Base-by-base conservation (phyloP, 1,284 basidiomycete species). In the Apiotrichum siamense region DNA sequence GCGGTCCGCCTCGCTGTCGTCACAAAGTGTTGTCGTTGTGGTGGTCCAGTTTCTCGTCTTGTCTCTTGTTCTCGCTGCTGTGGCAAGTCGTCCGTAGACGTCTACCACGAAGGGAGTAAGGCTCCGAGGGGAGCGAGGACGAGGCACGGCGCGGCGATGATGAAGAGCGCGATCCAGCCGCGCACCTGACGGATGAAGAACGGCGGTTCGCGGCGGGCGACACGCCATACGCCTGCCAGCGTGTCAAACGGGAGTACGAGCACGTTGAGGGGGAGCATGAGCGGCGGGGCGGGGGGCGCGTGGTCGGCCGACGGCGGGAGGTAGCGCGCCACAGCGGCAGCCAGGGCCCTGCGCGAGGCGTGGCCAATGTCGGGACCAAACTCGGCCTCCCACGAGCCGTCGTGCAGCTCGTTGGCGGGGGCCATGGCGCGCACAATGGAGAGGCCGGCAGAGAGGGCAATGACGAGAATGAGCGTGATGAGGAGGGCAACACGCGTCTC, bases 201-300 rank as follows among this genome's bases (percentile, higher is more conserved):
- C 12, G 52, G 52, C 2, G 56, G 52, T 40, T 54, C 43, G 24
- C 32, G 35, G 15, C 47, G 39, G 25, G 42, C 13, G 7, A 54
- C 11, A 13, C 33, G 35, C 43, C 47, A 54, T 15, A 39, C 24
- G 25, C 49, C 52, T 12, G 44, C 35, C 1, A 58, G 26, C 7
- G 52, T 25, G 27, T 63, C 59, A 23, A 57, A 49, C 5, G 61
- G 59, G n/a, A 61, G 31, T 10, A 57, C 47, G 23, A 63, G 26
- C 11, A 63, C 37, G 49, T 61, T 63, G 39, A 63, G 51, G 5
- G 61, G 61, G 7, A 59, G 46, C 4, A 53, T 55, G 26, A 63
- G 35, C 2, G 55, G 51, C 12, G 47, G 41, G 1, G 50, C 36
- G 0, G 52, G 41, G 17, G 53, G 52, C n/a, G 50, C 50, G 6